Evolutionary conservation across 805 yeast genomes (phyloP), one percentile per base, ranked within the genome.

Genomic region (Teunomyces panamensis): DNA sequence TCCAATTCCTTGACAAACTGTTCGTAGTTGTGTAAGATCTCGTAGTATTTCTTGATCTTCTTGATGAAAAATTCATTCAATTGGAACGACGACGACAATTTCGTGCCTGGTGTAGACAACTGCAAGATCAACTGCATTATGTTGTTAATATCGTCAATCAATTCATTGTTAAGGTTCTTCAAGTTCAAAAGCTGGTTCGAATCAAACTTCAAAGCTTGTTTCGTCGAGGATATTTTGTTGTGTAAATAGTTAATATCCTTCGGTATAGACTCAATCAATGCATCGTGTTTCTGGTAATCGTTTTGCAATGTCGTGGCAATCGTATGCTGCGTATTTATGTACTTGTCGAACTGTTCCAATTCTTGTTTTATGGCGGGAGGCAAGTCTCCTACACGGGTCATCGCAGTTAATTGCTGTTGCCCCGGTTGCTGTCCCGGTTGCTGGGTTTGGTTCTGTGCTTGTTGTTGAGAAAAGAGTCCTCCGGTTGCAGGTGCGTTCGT

Each of bases 371-470:
- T 67, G n/a, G 69, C 77, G n/a, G 80, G 84, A 2, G 94, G 91
- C 34, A 87, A 68, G 50, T 86, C 92, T 7, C 82, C 81, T 8
- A 87, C 86, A 43, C 86, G 77, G 0, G 92, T 84, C 83, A 87
- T 80, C 10, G 90, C 82, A 9, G 86, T 84, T 39, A 87, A 70
- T 43, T 71, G 79, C 4, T 77, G 74, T 45, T 70, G 61, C 48
- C 71, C 82, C 8, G 67, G 65, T 24, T 73, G 75, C 37, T 68
- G 69, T 39, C 73, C 74, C 43, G 68, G 68, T 30, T 71, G 75
- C 35, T 71, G 74, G 13, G 30, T 11, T 29, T 29, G 34, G 8
- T 8, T 9, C 34, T 30, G 34, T 30, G 34, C 34, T 27, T 49
- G 54, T 16, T 41, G 48, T 27, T 44, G 36, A 32, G 45, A 29